phyloP scores from a whole-genome alignment of 225 moss, liverwort and hornwort genomes.

The Bryum argenteum region DNA sequence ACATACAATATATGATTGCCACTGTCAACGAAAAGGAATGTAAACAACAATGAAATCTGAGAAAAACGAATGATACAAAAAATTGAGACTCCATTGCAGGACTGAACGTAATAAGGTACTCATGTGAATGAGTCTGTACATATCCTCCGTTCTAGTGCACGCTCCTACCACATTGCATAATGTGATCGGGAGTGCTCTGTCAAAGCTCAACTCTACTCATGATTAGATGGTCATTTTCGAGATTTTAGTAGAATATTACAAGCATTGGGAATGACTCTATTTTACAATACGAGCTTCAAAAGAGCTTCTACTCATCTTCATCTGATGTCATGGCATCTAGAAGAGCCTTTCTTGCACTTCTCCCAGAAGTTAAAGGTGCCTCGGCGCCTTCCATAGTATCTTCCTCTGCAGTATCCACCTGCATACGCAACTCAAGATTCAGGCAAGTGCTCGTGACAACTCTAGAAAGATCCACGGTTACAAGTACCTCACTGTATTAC shows the following conservation, averaged over 20 bases:
- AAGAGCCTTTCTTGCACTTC: slow-evolving; percentile 33
- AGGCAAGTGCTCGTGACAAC: slow-evolving; percentile 1
- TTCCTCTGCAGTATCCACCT: slow-evolving; percentile 34
- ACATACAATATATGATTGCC: too few species aligned
- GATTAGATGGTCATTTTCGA: neutral
- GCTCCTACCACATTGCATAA: neutral
- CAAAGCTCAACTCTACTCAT: neutral
- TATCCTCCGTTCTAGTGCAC: slow-evolving; percentile 8
- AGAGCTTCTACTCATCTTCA: slow-evolving; percentile 33
- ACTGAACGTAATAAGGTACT: neutral
- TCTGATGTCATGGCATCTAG: slow-evolving; percentile 43
- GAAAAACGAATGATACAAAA: neutral
- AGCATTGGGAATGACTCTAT: slow-evolving; percentile 20
- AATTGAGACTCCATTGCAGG: neutral
- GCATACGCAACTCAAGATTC: slow-evolving; percentile 8
- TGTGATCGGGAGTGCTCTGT: neutral
- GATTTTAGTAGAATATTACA: slow-evolving; percentile 25
- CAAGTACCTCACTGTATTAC: too few species aligned
- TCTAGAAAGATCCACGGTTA: neutral
- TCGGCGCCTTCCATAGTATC: slow-evolving; percentile 14
- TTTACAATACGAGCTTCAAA: slow-evolving; percentile 20
- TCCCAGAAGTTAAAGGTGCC: slow-evolving; percentile 4
- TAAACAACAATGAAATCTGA: too few species aligned
- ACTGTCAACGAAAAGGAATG: too few species aligned
- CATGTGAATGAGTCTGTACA: neutral